A percentile compares a stretch with the other conserved stretches of the same genome.
phyloP scores from a whole-genome alignment of 208 protist species.

The Acanthamoeba healyi region DNA sequence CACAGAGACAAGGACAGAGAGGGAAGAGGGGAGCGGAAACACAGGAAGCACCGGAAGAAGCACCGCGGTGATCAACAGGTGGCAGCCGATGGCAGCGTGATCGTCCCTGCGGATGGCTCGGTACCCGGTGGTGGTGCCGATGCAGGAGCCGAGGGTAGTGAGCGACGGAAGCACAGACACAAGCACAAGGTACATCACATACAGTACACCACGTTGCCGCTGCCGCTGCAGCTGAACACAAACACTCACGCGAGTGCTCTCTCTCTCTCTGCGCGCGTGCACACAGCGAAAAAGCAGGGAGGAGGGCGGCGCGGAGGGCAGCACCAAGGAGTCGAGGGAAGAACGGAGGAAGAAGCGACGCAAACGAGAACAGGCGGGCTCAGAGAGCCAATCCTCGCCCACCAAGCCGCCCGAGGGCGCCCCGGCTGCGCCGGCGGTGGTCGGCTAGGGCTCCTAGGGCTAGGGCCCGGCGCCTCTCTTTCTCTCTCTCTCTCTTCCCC shows the following conservation, averaged over 20 bases:
- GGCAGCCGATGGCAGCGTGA: background rate
- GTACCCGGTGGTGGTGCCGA: background rate
- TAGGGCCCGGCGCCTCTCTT: too few species aligned
- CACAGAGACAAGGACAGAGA: constrained; percentile 42
- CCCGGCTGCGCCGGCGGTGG: background rate
- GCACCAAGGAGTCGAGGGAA: background rate
- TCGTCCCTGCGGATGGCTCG: background rate
- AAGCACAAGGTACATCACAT: constrained; percentile 34
- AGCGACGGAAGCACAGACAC: constrained; percentile 21
- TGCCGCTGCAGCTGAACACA: too few species aligned
- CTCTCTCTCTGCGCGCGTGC: background rate
- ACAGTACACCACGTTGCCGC: background rate
- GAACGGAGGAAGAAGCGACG: constrained; percentile 59
- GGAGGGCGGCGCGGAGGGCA: constrained; percentile 22
- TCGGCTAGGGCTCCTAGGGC: too few species aligned
- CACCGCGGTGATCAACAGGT: background rate
- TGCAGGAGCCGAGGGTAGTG: background rate
- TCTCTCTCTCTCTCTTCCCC: too few species aligned
- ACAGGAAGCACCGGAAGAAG: constrained; percentile 60
- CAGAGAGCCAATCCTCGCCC: background rate
- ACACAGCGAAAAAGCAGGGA: constrained; percentile 30
- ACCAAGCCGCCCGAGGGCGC: background rate
- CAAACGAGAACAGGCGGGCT: background rate
- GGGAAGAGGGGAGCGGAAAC: constrained; percentile 3
- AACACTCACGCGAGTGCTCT: background rate